Base-by-base conservation (phyloP, 179 eudicot species). In the Pouteria campechiana region DNA sequence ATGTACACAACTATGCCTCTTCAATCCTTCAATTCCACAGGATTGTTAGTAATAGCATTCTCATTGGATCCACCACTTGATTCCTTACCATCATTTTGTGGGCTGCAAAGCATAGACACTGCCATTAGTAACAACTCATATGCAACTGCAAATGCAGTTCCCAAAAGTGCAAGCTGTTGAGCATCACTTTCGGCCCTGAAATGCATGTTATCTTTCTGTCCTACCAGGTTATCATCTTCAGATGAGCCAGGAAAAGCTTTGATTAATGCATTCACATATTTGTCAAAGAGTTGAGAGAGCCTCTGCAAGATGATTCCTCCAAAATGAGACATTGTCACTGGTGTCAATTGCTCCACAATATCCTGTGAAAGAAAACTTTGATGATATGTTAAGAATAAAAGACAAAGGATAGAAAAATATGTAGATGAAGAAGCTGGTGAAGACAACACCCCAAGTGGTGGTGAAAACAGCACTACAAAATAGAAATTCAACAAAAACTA, bases 101-200 rank as follows among this genome's bases (percentile, higher is more conserved):
- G 68, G 46, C 50, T 77, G 84, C 85, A 86, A 53, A 86, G 64
- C 54, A 67, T 69, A 4, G 94, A 86, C 17, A 79, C 75, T 41
- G 74, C 82, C 87, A 82, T 81, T 1, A 96, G 98, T 46, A 89
- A 70, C 53, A 86, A 58, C 57, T 82, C 96, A 41, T 86, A 95
- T 3, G 82, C 93, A 62, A 86, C 68, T 35, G 82, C 77, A 58
- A 79, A 86, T 21, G 90, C 95, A 53, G 79, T 76, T 57, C 98
- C 94, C 63, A 90, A 54, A 55, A 90, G 65, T 4, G 96, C 81
- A 61, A 90, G 92, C 65, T 90, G 98, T 50, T 90, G 87, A 28
- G 98, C 74, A 51, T 90, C 98, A 30, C 95, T 72, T 73, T 90
- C 98, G 21, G 83, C 84, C 69, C 79, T 75, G 54, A 74, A 86